Evolutionary conservation across 1,284 basidiomycete genomes (phyloP), one percentile per base, ranked within the genome.

Genomic region (Cerrena zonata): DNA sequence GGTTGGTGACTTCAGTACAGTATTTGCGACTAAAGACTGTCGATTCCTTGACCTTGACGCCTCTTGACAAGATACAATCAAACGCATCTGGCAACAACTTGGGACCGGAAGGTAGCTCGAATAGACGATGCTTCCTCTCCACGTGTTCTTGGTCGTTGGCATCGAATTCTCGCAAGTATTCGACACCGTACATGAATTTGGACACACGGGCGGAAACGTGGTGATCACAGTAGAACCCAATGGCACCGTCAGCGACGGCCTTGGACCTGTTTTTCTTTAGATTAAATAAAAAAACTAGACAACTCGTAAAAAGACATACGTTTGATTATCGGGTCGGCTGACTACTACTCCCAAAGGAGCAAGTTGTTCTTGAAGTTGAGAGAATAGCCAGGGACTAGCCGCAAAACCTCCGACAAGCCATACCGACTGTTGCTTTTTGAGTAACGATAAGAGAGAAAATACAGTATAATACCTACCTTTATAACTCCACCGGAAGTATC

Each of bases 391-490:
- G 1, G 84, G 82, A 55, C 83, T 87, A 1, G 86, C 85, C 2
- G 86, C 86, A 56, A 88, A 89, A 36, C 86, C 86, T 60, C 86
- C 86, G 4, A 89, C 86, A 24, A 89, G 71, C 73, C 85, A 89
- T 12, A 89, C 80, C 19, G 84, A 86, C 81, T 80, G 48, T 13
- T 42, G 27, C 43, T 15, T n/a, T 36, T 18, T 38, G 18, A 36
- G 41, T 18, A 34, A 34, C 18, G 26, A 27, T 1, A 19, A 21
- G 41, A 24, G 13, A 36, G 15, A 23, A 13, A 5, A 22, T n/a
- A 12, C 30, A 57, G 50, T 45, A 27, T 47, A n/a, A 19, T 38
- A 47, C 58, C 15, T 55, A 84, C 83, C 69, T 79, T 83, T 53
- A 89, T 82, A 55, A 77, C 71, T 0, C 84, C 83, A 38, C 74